These are phyloP conservation scores for Colletotrichum graminicola DNA, from an alignment of 2,329 filamentous ascomycete species.

Conservation along the genomic window DNA sequence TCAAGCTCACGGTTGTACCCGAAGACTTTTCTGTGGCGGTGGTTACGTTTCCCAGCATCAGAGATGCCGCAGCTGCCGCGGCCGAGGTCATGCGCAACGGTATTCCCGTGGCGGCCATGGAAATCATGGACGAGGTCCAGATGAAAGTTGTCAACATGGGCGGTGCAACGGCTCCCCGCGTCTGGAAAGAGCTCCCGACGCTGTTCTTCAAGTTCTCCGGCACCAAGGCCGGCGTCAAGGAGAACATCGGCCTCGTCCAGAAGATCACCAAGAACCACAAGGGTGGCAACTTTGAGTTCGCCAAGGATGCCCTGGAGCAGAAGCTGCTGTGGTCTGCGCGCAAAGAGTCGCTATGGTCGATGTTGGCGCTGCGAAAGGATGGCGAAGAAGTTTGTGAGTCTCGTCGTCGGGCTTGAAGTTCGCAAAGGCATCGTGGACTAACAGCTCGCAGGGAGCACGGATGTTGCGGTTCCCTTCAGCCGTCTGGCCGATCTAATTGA, in stretches of 20 bases:
- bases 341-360: slow-evolving; percentile 88
- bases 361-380: slow-evolving; percentile 76
- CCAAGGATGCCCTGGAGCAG: slow-evolving; percentile 77
- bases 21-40: slow-evolving; percentile 83
- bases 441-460: slow-evolving; percentile 73
- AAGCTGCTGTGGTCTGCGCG: slow-evolving; percentile 83
- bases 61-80: slow-evolving; percentile 80
- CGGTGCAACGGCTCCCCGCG: slow-evolving; percentile 74
- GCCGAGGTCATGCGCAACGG: slow-evolving; percentile 81
- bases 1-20: slow-evolving; percentile 83
- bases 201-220: slow-evolving; percentile 91
- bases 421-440: slow-evolving; percentile 1
- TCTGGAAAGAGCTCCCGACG: slow-evolving; percentile 82
- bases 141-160: slow-evolving; percentile 86
- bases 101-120: slow-evolving; percentile 81
- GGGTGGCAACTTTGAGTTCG: slow-evolving; percentile 80
- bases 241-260: slow-evolving; percentile 79
- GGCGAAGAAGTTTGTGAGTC: slow-evolving; percentile 79
- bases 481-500: slow-evolving; percentile 81
- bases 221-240: slow-evolving; percentile 80
- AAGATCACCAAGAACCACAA: slow-evolving; percentile 74
- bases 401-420: not conserved
- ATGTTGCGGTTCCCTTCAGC: slow-evolving; percentile 86
- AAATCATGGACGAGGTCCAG: slow-evolving; percentile 90
- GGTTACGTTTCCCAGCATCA: slow-evolving; percentile 82